Conservation (phyloP, 2,329 filamentous ascomycete species). For the Claviceps humidiphila region DNA sequence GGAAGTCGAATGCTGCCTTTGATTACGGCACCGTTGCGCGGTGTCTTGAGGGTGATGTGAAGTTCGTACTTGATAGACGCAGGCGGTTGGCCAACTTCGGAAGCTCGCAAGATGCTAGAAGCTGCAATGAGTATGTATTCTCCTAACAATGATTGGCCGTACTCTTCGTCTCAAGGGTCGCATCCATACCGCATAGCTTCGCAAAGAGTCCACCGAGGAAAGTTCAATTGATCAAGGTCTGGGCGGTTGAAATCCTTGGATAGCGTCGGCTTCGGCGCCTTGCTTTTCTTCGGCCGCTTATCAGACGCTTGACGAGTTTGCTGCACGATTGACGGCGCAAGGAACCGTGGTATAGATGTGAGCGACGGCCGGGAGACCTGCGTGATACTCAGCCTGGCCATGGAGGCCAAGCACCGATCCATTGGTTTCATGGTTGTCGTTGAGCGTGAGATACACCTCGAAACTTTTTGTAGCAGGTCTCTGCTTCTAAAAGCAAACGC, state of each 20-base stretch:
- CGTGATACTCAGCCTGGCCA: slow-evolving; percentile 36
- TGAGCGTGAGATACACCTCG: slow-evolving; percentile 10
- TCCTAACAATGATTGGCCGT: not conserved
- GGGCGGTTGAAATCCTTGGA: slow-evolving; percentile 56
- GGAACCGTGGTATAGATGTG: slow-evolving; percentile 33
- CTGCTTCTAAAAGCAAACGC: not conserved
- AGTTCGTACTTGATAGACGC: slow-evolving; percentile 76
- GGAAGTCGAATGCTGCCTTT: slow-evolving; percentile 81
- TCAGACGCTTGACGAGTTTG: slow-evolving; percentile 30
- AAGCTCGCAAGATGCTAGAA: slow-evolving; percentile 71
- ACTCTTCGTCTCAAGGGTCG: not conserved
- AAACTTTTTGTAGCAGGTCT: not conserved
- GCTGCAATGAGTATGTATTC: not conserved
- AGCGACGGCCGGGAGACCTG: slow-evolving; percentile 28
- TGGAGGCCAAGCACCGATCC: slow-evolving; percentile 39
- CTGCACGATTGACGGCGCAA: slow-evolving; percentile 33
- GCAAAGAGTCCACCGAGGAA: slow-evolving; percentile 60
- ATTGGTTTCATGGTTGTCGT: slow-evolving; percentile 32
- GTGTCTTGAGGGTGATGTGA: slow-evolving; percentile 66
- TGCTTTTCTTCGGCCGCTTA: slow-evolving; percentile 37
- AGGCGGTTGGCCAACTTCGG: slow-evolving; percentile 74
- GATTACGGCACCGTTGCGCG: slow-evolving; percentile 75
- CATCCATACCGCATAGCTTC: slow-evolving; percentile 72
- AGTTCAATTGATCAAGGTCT: slow-evolving; percentile 49
- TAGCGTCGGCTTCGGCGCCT: slow-evolving; percentile 37